phyloP scores from a whole-genome alignment of 257 asterid genomes.

The Nicotiana tomentosiformis region DNA sequence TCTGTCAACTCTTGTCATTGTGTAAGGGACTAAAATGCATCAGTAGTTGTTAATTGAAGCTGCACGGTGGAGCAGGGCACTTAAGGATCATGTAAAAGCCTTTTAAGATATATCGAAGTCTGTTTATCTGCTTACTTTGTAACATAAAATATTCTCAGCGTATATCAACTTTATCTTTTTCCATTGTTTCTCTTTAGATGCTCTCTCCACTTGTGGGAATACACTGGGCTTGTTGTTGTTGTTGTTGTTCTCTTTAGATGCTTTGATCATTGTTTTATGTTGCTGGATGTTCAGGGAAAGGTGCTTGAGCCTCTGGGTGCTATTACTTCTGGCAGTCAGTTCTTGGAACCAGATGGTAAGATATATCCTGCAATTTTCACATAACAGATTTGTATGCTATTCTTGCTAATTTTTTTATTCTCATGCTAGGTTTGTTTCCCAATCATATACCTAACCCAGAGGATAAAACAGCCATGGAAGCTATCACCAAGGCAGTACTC shows the following conservation, averaged over 20 bases:
- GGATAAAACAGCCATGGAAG: slow-evolving; percentile 92
- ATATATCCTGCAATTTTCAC: slow-evolving; percentile 16
- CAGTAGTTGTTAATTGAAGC: neutral
- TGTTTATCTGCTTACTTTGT: neutral
- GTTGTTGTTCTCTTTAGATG: neutral
- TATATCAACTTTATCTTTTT: neutral
- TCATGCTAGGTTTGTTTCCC: slow-evolving; percentile 75
- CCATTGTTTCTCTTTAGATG: neutral
- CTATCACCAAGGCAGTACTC: slow-evolving; percentile 81
- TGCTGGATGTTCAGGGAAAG: slow-evolving; percentile 57
- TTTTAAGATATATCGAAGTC: neutral
- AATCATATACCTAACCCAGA: slow-evolving; percentile 99
- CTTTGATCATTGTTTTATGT: slow-evolving; percentile 11
- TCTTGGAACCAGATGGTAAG: slow-evolving; percentile 95
- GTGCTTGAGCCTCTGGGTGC: slow-evolving; percentile 99
- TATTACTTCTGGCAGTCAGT: slow-evolving; percentile 89
- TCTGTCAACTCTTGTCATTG: neutral
- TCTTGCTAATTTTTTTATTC: slow-evolving; percentile 8
- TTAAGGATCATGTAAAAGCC: neutral
- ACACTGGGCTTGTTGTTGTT: too few relatives aligned
- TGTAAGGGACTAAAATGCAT: neutral
- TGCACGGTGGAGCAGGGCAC: neutral
- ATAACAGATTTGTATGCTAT: neutral
- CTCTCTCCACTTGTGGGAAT: neutral
- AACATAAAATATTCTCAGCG: neutral